Conservation (phyloP, 192 early-diverging fungal genomes). For the Umbelopsis isabellina region DNA sequence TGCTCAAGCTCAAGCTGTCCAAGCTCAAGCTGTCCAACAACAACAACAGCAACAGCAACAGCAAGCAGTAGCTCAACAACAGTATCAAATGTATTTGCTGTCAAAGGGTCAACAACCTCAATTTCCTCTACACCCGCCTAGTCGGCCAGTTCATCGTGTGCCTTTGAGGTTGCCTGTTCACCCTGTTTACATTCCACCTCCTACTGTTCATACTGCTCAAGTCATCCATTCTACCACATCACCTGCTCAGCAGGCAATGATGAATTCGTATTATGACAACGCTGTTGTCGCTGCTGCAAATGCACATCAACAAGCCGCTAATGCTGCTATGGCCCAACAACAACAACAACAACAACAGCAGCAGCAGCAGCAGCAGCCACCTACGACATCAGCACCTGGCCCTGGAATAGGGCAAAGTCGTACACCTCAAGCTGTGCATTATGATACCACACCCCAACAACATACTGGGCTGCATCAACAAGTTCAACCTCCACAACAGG, state of each 20-base stretch:
- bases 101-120: conserved; percentile 42
- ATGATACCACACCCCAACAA: conserved; percentile 9
- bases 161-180: conserved; percentile 40
- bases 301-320: conserved; percentile 22
- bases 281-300: conserved; percentile 14
- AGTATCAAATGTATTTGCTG: conserved; percentile 31
- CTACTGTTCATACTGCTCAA: conserved; percentile 18
- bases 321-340: conserved; percentile 13
- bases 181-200: conserved; percentile 27
- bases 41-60: conserved; percentile 31
- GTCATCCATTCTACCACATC: conserved; percentile 9
- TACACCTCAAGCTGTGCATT: conserved; percentile 1
- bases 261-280: conserved; percentile 26
- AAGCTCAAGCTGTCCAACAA: conserved; percentile 24
- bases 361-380: conserved; percentile 12
- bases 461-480: background rate
- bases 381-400: background rate
- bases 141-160: conserved; percentile 36
- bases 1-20: conserved; percentile 16
- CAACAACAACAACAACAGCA: conserved; percentile 8
- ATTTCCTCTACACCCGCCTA: conserved; percentile 30
- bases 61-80: conserved; percentile 4
- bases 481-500: conserved; percentile 5
- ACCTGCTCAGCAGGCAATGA: conserved; percentile 23
- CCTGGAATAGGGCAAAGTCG: conserved; percentile 7